Base-by-base conservation (phyloP, 1,284 basidiomycete genomes). In the Cryptococcus sp. region DNA sequence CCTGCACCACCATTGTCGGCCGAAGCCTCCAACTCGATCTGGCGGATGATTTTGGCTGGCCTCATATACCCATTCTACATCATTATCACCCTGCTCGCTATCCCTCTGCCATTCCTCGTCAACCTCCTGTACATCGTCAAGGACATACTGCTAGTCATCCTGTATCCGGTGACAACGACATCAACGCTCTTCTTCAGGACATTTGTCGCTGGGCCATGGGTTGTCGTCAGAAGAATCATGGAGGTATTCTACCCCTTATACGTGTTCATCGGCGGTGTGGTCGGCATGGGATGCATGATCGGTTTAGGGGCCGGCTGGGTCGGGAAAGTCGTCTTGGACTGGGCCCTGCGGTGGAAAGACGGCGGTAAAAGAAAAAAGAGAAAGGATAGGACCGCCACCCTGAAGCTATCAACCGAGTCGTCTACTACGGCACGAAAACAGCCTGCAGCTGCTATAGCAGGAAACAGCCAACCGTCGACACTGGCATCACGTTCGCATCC, bases 11-110 rank as follows among this genome's bases (percentile, higher is more conserved):
- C 59, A 6, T 49, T 45, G 29, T 17, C 55, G 43, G 19, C 22
- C 3, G 52, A 43, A 8, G 54, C 47, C n/a, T 57, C 57, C 13
- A 22, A 60, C 1, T 62, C 64, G 8, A 61, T 58, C 3, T 69
- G 61, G 61, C 62, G 69, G 7, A 41, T 62, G 13, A 54, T 70
- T 3, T 25, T 70, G 22, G 55, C 59, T n/a, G 34, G 66, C 5
- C 15, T 71, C 44, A 45, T 72, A 15, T 76, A 75, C 53, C 73
- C 73, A 0, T 23, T 77, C 48, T 75, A 74, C 58, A 49, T 75
- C 25, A 22, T 62, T 46, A 51, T 72, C 52, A 70, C 70, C 2
- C 59, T 76, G 41, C 29, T 74, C 22, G 64, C 65, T 22, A 68
- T 68, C 13, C 73, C 75, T 5, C 39, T 75, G 2, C 70, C 72